phyloP scores from a whole-genome alignment of 805 yeast species.

The Brettanomyces nanus region DNA sequence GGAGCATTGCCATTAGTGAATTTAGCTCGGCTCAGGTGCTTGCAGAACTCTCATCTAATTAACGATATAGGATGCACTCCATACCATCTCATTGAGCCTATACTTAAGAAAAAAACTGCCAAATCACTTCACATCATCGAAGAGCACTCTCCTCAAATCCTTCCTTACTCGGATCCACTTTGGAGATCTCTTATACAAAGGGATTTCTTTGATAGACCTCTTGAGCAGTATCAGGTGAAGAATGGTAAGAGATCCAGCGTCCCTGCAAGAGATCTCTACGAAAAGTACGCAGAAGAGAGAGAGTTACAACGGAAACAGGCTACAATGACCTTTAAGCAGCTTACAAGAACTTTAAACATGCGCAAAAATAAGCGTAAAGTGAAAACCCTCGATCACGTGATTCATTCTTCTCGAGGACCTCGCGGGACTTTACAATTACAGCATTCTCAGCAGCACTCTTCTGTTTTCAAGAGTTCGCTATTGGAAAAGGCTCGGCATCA shows the following conservation, averaged over 20 bases:
- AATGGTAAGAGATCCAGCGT: slow-evolving; percentile 16
- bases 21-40: slow-evolving; percentile 22
- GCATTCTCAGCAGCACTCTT: not conserved
- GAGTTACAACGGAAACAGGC: slow-evolving; percentile 37
- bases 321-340: slow-evolving; percentile 34
- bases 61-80: slow-evolving; percentile 27
- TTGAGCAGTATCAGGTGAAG: slow-evolving; percentile 9
- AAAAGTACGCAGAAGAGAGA: slow-evolving; percentile 31
- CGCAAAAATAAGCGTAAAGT: slow-evolving; percentile 37
- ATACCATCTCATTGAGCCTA: slow-evolving; percentile 40
- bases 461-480: slow-evolving; percentile 19
- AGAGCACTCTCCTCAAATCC: slow-evolving; percentile 32
- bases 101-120: slow-evolving; percentile 36
- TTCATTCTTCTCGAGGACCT: slow-evolving; percentile 11
- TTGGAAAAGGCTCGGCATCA: slow-evolving; percentile 26
- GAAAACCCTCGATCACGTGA: slow-evolving; percentile 22
- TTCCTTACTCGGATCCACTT: slow-evolving; percentile 33
- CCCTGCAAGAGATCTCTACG: slow-evolving; percentile 33
- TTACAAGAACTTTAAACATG: slow-evolving; percentile 31
- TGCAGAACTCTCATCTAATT: slow-evolving; percentile 24
- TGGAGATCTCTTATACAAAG: slow-evolving; percentile 38
- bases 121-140: slow-evolving; percentile 36
- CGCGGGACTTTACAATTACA: no score
- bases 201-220: slow-evolving; percentile 42
- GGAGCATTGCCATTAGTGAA: slow-evolving; percentile 21